Evolutionary conservation across 257 asterid genomes (phyloP).

Genomic region (Nicotiana tomentosiformis): DNA sequence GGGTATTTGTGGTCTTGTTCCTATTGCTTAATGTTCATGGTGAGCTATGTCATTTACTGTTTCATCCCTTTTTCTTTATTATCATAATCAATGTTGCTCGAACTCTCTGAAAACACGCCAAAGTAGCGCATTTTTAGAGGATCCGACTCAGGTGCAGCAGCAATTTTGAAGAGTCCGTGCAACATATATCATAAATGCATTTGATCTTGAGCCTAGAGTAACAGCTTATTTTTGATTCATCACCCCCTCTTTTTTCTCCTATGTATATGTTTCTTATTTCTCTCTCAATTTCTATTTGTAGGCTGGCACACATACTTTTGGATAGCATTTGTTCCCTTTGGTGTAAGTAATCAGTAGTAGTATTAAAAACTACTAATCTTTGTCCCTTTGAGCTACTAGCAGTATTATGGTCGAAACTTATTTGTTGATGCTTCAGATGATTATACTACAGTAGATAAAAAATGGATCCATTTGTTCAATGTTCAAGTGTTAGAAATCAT

Average conservation of each 20-base stretch:
- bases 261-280: background rate
- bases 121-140: too few relatives aligned
- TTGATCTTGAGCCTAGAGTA: background rate
- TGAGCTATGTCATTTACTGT: slow-evolving; percentile 14
- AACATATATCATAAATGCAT: background rate
- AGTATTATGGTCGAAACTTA: background rate
- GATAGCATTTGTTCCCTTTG: slow-evolving; percentile 62
- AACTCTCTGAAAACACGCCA: too few relatives aligned
- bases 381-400: background rate
- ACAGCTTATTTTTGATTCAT: background rate
- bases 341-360: slow-evolving; percentile 28
- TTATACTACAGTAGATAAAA: background rate
- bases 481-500: background rate
- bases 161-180: too few relatives aligned
- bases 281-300: slow-evolving; percentile 13
- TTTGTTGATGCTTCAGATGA: background rate
- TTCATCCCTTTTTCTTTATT: background rate
- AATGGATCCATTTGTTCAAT: background rate
- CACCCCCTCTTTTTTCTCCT: background rate
- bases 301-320: slow-evolving; percentile 83
- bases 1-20: slow-evolving; percentile 62
- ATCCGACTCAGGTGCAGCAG: too few relatives aligned
- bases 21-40: slow-evolving; percentile 62
- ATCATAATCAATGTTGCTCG: background rate
- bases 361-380: background rate